These are phyloP conservation scores for Chloris gayana DNA, from an alignment of 176 grass and related monocot genomes.

Conservation along the genomic window DNA sequence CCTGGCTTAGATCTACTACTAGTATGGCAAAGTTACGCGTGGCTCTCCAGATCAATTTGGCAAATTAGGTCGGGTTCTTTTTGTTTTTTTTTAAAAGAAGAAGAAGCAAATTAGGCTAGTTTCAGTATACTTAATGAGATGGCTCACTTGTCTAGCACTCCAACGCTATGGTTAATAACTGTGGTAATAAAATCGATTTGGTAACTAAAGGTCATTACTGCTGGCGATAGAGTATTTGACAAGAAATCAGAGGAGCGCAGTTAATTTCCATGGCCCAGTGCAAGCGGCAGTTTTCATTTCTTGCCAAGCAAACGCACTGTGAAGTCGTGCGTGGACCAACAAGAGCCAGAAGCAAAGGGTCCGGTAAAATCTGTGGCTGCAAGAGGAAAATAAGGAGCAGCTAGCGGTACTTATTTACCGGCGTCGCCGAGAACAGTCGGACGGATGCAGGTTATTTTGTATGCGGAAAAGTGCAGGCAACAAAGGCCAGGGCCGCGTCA, in stretches of 20 bases:
- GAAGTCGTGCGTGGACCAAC: background rate
- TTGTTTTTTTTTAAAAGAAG: background rate
- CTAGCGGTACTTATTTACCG: background rate
- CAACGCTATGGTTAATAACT: too few relatives aligned
- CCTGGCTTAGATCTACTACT: background rate
- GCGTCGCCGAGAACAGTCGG: background rate
- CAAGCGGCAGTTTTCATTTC: background rate
- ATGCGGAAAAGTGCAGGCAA: slow-evolving; percentile 7
- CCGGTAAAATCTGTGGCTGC: background rate
- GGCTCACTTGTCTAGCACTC: background rate
- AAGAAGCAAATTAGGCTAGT: background rate
- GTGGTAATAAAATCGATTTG: background rate
- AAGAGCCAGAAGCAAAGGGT: background rate
- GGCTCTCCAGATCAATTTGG: background rate
- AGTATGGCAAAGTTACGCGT: background rate
- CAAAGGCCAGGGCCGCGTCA: slow-evolving; percentile 24
- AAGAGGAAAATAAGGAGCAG: background rate
- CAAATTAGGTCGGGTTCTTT: background rate
- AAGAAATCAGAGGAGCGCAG: background rate
- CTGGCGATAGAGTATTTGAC: background rate
- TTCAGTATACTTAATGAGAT: background rate
- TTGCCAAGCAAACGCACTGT: background rate
- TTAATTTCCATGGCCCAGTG: background rate
- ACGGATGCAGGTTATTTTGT: background rate
- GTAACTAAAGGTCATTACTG: background rate